phyloP scores from a whole-genome alignment of 805 yeast genomes.

The Candida xiaguanensis region DNA sequence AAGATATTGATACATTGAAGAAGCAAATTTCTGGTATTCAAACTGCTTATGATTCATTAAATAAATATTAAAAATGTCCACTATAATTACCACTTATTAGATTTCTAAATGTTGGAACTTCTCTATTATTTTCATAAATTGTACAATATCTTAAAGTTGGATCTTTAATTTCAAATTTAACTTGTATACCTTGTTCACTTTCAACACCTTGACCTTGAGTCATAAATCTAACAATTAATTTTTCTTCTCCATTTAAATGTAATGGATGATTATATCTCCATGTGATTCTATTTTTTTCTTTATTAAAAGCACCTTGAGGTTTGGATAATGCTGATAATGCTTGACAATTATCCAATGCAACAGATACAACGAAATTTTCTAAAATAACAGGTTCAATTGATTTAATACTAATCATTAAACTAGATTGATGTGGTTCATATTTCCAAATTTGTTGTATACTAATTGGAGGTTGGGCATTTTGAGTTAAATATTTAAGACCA shows the following conservation, averaged over 20 bases:
- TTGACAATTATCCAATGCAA: slow-evolving; percentile 58
- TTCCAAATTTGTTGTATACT: slow-evolving; percentile 83
- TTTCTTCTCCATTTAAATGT: slow-evolving; percentile 48
- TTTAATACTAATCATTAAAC: slow-evolving; percentile 68
- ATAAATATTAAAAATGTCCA: slow-evolving; percentile 10
- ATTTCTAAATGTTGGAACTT: slow-evolving; percentile 44
- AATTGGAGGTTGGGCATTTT: slow-evolving; percentile 53
- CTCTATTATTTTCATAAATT: slow-evolving; percentile 25
- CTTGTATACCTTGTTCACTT: slow-evolving; percentile 67
- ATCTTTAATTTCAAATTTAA: slow-evolving; percentile 54
- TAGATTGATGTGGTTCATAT: slow-evolving; percentile 78
- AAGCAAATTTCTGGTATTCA: slow-evolving; percentile 53
- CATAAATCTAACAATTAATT: slow-evolving; percentile 80
- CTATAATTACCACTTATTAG: slow-evolving; percentile 47
- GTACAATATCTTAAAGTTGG: slow-evolving; percentile 41
- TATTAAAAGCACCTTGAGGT: slow-evolving; percentile 89
- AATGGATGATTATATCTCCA: slow-evolving; percentile 63
- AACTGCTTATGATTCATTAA: slow-evolving; percentile 43
- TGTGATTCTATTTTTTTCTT: slow-evolving; percentile 78
- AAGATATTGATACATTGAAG: slow-evolving; percentile 44
- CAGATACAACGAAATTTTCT: slow-evolving; percentile 59
- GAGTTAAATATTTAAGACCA: slow-evolving; percentile 71
- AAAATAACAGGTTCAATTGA: slow-evolving; percentile 37
- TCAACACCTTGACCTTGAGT: slow-evolving; percentile 74
- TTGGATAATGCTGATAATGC: slow-evolving; percentile 77